Evolutionary conservation across 2,329 filamentous ascomycete genomes (phyloP).

Genomic region (Colletotrichum sp.): DNA sequence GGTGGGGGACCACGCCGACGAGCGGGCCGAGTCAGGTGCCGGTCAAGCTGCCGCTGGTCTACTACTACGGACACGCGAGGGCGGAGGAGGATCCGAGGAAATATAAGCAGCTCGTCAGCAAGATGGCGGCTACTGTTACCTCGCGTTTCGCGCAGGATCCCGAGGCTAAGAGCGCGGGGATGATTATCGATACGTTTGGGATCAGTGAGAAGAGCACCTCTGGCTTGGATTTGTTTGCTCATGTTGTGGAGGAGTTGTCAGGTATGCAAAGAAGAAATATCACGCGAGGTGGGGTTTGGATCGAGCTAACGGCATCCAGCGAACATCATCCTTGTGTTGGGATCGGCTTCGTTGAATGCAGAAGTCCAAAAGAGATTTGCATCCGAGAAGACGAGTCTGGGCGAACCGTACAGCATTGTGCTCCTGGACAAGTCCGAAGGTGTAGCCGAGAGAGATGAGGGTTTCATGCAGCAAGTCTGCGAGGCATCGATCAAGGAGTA

Average conservation of each 20-base stretch:
- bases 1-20: conserved; percentile 89
- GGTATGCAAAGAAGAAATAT: conserved; percentile 30
- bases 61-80: conserved; percentile 79
- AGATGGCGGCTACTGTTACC: conserved; percentile 79
- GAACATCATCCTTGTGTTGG: conserved; percentile 82
- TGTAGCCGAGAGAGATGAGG: conserved; percentile 76
- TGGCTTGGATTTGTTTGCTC: conserved; percentile 78
- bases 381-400: conserved; percentile 56
- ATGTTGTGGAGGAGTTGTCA: conserved; percentile 68
- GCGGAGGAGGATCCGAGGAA: conserved; percentile 75
- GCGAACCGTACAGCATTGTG: conserved; percentile 76
- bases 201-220: conserved; percentile 68
- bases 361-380: conserved; percentile 76
- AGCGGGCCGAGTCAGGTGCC: conserved; percentile 88
- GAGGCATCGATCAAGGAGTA: conserved; percentile 87
- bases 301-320: conserved; percentile 57
- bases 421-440: conserved; percentile 86
- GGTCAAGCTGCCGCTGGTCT: conserved; percentile 90
- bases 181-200: conserved; percentile 85
- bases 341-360: conserved; percentile 76
- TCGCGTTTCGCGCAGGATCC: conserved; percentile 79
- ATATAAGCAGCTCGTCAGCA: conserved; percentile 76
- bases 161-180: conserved; percentile 72
- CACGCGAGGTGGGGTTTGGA: too few species aligned
- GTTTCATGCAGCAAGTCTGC: conserved; percentile 74